Evolutionary conservation across 352 stramenopile genomes (phyloP).

Genomic region (Phytophthora crassamura): DNA sequence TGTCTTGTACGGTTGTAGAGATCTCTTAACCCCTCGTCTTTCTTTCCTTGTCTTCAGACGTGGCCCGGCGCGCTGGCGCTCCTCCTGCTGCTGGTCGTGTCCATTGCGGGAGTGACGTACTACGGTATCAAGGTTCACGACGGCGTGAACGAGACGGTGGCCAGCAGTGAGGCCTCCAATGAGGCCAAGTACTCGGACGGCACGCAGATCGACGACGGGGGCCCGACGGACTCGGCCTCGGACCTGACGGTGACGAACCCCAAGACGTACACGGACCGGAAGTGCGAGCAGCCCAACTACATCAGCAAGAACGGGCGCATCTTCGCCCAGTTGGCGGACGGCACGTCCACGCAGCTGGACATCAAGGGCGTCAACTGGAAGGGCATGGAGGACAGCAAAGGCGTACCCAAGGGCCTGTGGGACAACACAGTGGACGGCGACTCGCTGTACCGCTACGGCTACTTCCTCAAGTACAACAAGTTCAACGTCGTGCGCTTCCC

Average conservation of each 20-base stretch:
- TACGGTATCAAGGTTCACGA: slow-evolving; percentile 76
- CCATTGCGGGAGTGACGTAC: slow-evolving; percentile 73
- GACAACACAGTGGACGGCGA: slow-evolving; percentile 82
- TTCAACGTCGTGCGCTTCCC: slow-evolving; percentile 85
- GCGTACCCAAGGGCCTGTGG: slow-evolving; percentile 81
- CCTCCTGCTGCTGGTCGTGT: slow-evolving; percentile 61
- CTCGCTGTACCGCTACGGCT: slow-evolving; percentile 76
- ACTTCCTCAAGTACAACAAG: slow-evolving; percentile 79
- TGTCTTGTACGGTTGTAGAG: neutral
- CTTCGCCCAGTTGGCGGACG: slow-evolving; percentile 57
- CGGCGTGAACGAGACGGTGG: slow-evolving; percentile 55
- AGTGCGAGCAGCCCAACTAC: slow-evolving; percentile 86
- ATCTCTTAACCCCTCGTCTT: neutral
- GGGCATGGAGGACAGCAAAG: slow-evolving; percentile 77
- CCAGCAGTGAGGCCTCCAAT: slow-evolving; percentile 57
- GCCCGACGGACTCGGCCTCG: slow-evolving; percentile 45
- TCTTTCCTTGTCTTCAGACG: slow-evolving; percentile 44
- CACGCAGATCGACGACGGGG: slow-evolving; percentile 72
- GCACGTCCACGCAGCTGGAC: slow-evolving; percentile 68
- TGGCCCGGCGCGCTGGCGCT: slow-evolving; percentile 80
- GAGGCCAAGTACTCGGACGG: slow-evolving; percentile 61
- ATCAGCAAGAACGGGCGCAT: slow-evolving; percentile 82
- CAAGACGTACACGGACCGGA: slow-evolving; percentile 68
- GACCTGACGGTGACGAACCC: slow-evolving; percentile 76
- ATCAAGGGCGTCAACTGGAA: slow-evolving; percentile 91